phyloP scores from a whole-genome alignment of 225 moss, liverwort and hornwort species.

The Sphagnum contortum region DNA sequence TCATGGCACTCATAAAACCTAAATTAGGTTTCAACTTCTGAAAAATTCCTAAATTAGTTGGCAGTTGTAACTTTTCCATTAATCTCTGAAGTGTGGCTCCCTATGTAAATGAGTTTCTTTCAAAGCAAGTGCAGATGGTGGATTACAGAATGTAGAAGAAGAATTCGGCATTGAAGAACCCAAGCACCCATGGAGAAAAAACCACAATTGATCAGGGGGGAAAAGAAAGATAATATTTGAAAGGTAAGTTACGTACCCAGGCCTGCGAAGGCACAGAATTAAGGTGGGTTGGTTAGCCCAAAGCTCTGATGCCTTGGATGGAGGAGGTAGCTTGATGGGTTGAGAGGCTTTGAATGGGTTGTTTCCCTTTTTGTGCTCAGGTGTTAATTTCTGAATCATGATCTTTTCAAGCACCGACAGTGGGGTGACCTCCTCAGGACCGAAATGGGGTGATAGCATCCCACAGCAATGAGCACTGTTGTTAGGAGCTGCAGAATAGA shows the following conservation, averaged over 20 bases:
- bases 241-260: constrained; percentile 39
- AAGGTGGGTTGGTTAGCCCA: constrained; percentile 57
- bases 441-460: constrained; percentile 23
- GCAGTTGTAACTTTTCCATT: too few species aligned
- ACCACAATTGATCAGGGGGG: too few species aligned
- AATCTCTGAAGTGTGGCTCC: too few species aligned
- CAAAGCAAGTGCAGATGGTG: too few species aligned
- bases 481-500: constrained; percentile 30
- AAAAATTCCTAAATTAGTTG: too few species aligned
- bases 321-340: constrained; percentile 9
- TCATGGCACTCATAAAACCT: too few species aligned
- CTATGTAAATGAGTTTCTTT: too few species aligned
- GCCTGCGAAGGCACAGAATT: constrained; percentile 74
- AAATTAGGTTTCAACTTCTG: too few species aligned
- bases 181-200: too few species aligned
- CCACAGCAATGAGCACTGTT: constrained; percentile 57
- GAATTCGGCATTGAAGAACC: too few species aligned
- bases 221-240: too few species aligned
- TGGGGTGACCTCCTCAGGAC: constrained; percentile 58
- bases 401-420: constrained; percentile 57
- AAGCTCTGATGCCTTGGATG: constrained; percentile 49
- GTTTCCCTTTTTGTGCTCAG: constrained; percentile 50
- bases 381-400: constrained; percentile 54
- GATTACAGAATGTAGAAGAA: too few species aligned
- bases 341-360: constrained; percentile 13